Conservation (phyloP, 1,139 yeast species). For the Zhuliangozyma parablackwelliae region DNA sequence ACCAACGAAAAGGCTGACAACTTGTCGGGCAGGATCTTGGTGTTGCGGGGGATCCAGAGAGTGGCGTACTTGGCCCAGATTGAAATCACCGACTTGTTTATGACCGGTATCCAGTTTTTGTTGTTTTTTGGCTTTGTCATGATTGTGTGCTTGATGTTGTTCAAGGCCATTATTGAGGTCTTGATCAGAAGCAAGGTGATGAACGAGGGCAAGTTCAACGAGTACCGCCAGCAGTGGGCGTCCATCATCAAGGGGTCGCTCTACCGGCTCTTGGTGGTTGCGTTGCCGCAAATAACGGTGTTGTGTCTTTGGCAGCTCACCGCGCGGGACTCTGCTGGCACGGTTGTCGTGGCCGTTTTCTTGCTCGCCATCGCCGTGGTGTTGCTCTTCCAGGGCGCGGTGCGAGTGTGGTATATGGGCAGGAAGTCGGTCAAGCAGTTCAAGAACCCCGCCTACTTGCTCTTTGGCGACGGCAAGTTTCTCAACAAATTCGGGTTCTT, state of each 20-base stretch:
- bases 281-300: conserved; percentile 81
- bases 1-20: conserved; percentile 62
- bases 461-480: conserved; percentile 78
- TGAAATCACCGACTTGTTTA: conserved; percentile 78
- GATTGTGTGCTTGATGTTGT: conserved; percentile 57
- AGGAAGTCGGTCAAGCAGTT: conserved; percentile 64
- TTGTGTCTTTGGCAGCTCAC: conserved; percentile 89
- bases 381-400: conserved; percentile 69
- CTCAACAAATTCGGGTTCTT: conserved; percentile 89
- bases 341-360: conserved; percentile 72
- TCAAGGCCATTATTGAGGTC: conserved; percentile 74
- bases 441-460: conserved; percentile 88
- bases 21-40: conserved; percentile 61
- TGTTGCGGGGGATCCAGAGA: conserved; percentile 87
- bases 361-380: conserved; percentile 53
- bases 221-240: conserved; percentile 78
- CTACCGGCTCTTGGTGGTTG: conserved; percentile 73
- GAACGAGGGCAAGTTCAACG: conserved; percentile 63
- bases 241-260: conserved; percentile 81
- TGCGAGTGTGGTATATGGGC: conserved; percentile 68
- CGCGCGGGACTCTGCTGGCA: conserved; percentile 77
- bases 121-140: conserved; percentile 73
- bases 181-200: conserved; percentile 57
- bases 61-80: conserved; percentile 81
- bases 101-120: conserved; percentile 83